Conservation (phyloP, 1,139 yeast species). For the Arxiozyma bovina region DNA sequence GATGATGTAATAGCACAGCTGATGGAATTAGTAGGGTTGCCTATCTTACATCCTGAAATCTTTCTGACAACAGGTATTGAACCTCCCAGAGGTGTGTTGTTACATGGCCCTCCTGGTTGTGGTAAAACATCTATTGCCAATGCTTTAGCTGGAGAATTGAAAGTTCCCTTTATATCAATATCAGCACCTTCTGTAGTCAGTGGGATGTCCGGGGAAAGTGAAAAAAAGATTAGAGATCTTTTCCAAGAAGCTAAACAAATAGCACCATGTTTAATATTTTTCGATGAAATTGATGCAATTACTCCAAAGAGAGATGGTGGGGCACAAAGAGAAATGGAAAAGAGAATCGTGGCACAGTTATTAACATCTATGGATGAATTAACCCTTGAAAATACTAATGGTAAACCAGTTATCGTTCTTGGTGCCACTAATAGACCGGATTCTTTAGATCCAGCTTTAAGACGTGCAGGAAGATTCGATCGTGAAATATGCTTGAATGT, state of each 20-base stretch:
- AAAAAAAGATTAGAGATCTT: slow-evolving; percentile 82
- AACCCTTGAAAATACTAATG: slow-evolving; percentile 77
- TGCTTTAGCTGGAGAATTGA: slow-evolving; percentile 89
- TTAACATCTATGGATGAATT: slow-evolving; percentile 91
- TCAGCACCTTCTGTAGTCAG: slow-evolving; percentile 96
- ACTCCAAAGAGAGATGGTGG: slow-evolving; percentile 94
- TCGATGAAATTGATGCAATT: slow-evolving; percentile 95
- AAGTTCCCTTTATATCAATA: slow-evolving; percentile 82
- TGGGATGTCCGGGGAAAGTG: slow-evolving; percentile 99
- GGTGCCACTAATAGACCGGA: slow-evolving; percentile 99
- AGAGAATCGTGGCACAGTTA: slow-evolving; percentile 91
- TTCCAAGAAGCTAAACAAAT: slow-evolving; percentile 85
- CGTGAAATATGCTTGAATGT: slow-evolving; percentile 89
- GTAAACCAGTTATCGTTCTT: slow-evolving; percentile 87
- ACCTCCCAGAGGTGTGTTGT: slow-evolving; percentile 90
- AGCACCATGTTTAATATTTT: slow-evolving; percentile 88
- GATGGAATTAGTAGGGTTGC: slow-evolving; percentile 84
- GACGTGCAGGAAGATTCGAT: slow-evolving; percentile 96
- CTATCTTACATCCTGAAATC: slow-evolving; percentile 88
- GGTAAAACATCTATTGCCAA: slow-evolving; percentile 96
- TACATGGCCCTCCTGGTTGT: slow-evolving; percentile 99
- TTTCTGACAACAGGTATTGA: slow-evolving; percentile 83
- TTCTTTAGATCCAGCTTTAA: slow-evolving; percentile 85
- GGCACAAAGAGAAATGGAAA: slow-evolving; percentile 97
- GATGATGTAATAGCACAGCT: slow-evolving; percentile 74